A percentile compares a stretch with the other conserved stretches of the same genome.
phyloP scores from a whole-genome alignment of 2,329 filamentous ascomycete species.

The Pseudocercospora fijiensis region DNA sequence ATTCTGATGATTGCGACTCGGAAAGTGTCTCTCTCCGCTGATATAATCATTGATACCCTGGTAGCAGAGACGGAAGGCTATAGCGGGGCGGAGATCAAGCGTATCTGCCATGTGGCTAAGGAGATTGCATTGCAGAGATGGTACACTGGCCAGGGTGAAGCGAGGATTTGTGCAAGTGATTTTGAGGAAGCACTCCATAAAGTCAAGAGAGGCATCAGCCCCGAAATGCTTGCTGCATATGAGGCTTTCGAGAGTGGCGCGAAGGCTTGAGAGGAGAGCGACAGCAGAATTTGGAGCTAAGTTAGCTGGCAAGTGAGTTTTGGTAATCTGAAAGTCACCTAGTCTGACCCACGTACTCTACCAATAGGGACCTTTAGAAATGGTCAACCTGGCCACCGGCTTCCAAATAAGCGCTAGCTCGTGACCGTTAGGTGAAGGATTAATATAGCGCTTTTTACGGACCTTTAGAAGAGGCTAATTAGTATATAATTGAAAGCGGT shows the following conservation, averaged over 20 bases:
- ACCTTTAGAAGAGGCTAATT: no score
- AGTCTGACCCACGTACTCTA: no score
- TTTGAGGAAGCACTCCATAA: conserved; percentile 44
- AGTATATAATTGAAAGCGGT: no score
- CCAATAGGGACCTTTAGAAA: no score
- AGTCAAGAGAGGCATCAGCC: conserved; percentile 59
- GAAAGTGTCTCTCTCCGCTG: conserved; percentile 58
- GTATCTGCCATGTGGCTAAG: conserved; percentile 49
- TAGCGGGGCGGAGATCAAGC: conserved; percentile 80
- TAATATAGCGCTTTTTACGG: no score
- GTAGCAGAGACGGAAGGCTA: conserved; percentile 69
- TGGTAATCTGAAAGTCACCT: no score
- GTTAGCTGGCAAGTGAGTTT: not conserved
- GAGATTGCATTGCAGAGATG: conserved; percentile 25
- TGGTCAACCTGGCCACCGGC: no score
- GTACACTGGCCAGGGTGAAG: conserved; percentile 36
- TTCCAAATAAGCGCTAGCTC: no score
- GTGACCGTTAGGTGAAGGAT: no score
- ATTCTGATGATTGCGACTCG: conserved; percentile 70
- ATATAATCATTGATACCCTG: conserved; percentile 65
- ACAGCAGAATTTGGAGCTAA: not conserved
- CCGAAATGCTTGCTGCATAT: conserved; percentile 58
- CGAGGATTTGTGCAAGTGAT: conserved; percentile 43
- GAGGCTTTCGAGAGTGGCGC: conserved; percentile 46
- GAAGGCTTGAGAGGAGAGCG: not conserved